Conservation (phyloP, 1,284 basidiomycete species). For the Cutaneotrichosporon cutaneum region DNA sequence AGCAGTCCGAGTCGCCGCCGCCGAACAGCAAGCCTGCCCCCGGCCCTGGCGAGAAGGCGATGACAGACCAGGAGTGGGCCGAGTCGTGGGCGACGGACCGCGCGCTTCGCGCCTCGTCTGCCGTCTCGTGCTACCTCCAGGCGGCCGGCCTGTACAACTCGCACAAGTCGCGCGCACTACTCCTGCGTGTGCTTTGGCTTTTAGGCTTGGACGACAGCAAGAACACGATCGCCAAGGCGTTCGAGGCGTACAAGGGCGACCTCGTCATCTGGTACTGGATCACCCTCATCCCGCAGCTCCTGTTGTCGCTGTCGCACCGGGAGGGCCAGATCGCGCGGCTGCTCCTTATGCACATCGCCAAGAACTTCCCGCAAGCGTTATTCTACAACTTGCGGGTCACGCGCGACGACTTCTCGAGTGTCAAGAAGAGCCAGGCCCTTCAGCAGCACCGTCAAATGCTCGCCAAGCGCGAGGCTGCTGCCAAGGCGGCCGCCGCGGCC, state of each 20-base stretch:
- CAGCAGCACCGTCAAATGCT: conserved; percentile 20
- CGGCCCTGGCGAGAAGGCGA: conserved; percentile 63
- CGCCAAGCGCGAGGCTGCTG: conserved; percentile 33
- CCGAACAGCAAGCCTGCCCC: conserved; percentile 43
- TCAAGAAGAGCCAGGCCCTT: conserved; percentile 46
- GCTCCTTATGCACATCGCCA: conserved; percentile 85
- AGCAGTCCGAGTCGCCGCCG: conserved; percentile 43
- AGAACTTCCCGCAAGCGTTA: conserved; percentile 91
- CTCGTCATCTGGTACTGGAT: conserved; percentile 99
- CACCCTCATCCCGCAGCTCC: conserved; percentile 93
- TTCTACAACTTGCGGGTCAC: conserved; percentile 94
- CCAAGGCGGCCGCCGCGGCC: conserved; percentile 54
- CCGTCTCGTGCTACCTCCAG: conserved; percentile 96
- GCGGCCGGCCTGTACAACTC: conserved; percentile 95
- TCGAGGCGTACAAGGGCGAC: conserved; percentile 96
- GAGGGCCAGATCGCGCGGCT: conserved; percentile 92
- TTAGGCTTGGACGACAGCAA: conserved; percentile 84
- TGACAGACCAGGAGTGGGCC: conserved; percentile 59
- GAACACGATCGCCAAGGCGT: conserved; percentile 73
- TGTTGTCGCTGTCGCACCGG: conserved; percentile 81
- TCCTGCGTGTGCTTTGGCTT: conserved; percentile 94
- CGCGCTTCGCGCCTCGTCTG: conserved; percentile 76
- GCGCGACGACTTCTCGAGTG: conserved; percentile 73
- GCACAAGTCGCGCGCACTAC: conserved; percentile 85
- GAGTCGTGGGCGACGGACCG: conserved; percentile 47